Evolutionary conservation across 2,329 filamentous ascomycete genomes (phyloP).

Genomic region (Scytalidium lignicola): DNA sequence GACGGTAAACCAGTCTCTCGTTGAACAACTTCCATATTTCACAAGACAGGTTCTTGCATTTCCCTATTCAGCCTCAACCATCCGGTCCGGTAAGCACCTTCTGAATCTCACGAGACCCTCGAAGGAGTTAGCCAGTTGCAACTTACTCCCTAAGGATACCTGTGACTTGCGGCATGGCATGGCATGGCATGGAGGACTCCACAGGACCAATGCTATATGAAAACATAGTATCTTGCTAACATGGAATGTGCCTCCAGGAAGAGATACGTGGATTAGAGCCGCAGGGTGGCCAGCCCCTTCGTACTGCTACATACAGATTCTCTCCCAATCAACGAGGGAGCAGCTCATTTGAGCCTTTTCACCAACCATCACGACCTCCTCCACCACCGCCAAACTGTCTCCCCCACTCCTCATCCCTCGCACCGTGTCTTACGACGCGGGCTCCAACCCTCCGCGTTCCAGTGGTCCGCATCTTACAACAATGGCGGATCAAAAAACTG

Average conservation of each 20-base stretch:
- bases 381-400: constrained; percentile 93
- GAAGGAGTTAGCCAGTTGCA: not conserved
- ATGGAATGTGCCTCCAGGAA: not conserved
- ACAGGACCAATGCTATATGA: too few relatives aligned
- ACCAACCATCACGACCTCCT: constrained; percentile 24
- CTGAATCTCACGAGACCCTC: not conserved
- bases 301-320: not conserved
- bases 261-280: not conserved
- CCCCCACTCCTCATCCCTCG: constrained; percentile 80
- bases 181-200: too few relatives aligned
- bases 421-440: constrained; percentile 87
- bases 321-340: not conserved
- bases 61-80: not conserved
- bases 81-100: not conserved
- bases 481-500: constrained; percentile 60
- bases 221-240: not conserved
- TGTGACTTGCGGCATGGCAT: too few relatives aligned
- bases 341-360: constrained; percentile 23
- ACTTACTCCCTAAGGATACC: too few relatives aligned
- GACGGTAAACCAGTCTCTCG: not conserved
- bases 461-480: constrained; percentile 39
- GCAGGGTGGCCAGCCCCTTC: not conserved
- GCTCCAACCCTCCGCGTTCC: constrained; percentile 63
- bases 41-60: not conserved
- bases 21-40: not conserved